phyloP scores from a whole-genome alignment of 495 filamentous ascomycete genomes.

The Thermochaetoides thermophila region DNA sequence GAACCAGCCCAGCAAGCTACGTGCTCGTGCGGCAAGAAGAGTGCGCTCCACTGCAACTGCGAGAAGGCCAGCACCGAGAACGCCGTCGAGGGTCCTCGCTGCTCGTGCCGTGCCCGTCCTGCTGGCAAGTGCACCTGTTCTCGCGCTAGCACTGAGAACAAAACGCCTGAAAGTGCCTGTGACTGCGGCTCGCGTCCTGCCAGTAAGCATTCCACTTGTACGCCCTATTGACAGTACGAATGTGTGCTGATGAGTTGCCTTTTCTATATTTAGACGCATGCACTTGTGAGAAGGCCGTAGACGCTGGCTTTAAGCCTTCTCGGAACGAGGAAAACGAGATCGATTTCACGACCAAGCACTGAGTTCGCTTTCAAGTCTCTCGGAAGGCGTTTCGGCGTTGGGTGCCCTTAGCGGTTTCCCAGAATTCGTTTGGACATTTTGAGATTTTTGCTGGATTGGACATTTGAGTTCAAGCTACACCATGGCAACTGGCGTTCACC shows the following conservation, averaged over 20 bases:
- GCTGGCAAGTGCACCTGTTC: constrained; percentile 75
- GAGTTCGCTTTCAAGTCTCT: no score
- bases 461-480: no score
- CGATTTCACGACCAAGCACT: constrained; percentile 63
- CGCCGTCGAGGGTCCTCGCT: constrained; percentile 51
- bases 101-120: constrained; percentile 66
- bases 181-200: constrained; percentile 61
- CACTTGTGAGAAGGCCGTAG: constrained; percentile 63
- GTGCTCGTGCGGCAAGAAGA: constrained; percentile 82
- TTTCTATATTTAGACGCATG: constrained; percentile 45
- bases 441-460: no score
- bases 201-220: no score
- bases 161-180: constrained; percentile 40
- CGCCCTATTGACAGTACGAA: no score
- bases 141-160: constrained; percentile 59
- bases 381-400: no score
- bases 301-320: constrained; percentile 30
- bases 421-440: no score
- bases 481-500: no score
- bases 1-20: constrained; percentile 39
- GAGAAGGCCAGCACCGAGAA: constrained; percentile 68
- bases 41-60: constrained; percentile 75
- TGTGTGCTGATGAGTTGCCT: constrained; percentile 4
- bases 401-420: no score
- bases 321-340: constrained; percentile 55